These are phyloP conservation scores for Climacium dendroides DNA, from an alignment of 225 moss, liverwort and hornwort genomes.

Conservation along the genomic window DNA sequence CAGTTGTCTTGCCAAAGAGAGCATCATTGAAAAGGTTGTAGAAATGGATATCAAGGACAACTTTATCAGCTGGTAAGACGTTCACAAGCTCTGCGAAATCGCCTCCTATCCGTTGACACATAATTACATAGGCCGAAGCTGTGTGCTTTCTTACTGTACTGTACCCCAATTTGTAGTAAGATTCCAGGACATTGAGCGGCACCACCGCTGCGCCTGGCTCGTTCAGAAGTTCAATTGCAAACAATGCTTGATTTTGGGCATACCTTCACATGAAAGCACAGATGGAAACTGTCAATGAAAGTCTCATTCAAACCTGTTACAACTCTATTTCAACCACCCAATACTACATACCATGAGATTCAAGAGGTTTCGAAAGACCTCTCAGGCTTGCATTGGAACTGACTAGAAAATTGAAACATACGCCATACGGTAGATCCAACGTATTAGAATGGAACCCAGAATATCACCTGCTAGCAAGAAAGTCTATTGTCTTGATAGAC, in stretches of 20 bases:
- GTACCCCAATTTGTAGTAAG: constrained; percentile 29
- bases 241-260: constrained; percentile 22
- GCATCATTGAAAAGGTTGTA: constrained; percentile 27
- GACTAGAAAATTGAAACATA: not conserved
- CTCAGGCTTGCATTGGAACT: not conserved
- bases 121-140: constrained; percentile 14
- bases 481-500: constrained; percentile 24
- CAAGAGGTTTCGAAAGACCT: not conserved
- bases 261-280: constrained; percentile 2
- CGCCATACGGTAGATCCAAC: too few species aligned
- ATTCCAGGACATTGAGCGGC: constrained; percentile 9
- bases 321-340: not conserved
- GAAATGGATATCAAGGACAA: constrained; percentile 39
- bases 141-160: constrained; percentile 20
- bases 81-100: constrained; percentile 30
- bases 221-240: constrained; percentile 33
- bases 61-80: constrained; percentile 29
- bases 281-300: not conserved
- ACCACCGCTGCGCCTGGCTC: constrained; percentile 30
- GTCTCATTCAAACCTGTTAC: not conserved
- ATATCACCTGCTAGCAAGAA: constrained; percentile 24
- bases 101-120: constrained; percentile 44
- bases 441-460: not conserved
- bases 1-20: constrained; percentile 5
- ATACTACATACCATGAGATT: not conserved